A percentile compares a stretch with the other conserved stretches of the same genome.
These are phyloP conservation scores for Lentinula boryana DNA, from an alignment of 768 basidiomycete species.

Conservation along the genomic window DNA sequence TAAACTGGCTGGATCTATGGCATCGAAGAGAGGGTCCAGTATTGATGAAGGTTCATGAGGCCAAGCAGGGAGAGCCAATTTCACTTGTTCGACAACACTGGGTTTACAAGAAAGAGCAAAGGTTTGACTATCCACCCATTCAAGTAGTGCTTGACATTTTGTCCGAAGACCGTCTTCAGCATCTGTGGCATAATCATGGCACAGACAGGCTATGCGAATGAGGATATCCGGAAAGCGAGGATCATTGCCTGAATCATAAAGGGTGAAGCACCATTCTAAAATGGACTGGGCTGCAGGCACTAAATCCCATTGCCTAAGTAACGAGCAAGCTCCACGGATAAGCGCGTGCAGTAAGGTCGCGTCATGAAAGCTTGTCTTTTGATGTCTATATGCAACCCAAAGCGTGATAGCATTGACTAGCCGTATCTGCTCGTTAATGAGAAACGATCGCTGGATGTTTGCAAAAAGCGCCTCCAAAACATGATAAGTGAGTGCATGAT, in stretches of 20 bases:
- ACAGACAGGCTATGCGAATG: slow-evolving; percentile 58
- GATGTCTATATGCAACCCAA: slow-evolving; percentile 58
- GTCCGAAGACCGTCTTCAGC: slow-evolving; percentile 22
- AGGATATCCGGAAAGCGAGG: slow-evolving; percentile 58
- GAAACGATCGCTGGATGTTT: slow-evolving; percentile 54
- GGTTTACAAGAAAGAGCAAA: slow-evolving; percentile 31
- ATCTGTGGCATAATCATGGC: slow-evolving; percentile 45
- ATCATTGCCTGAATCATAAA: slow-evolving; percentile 41
- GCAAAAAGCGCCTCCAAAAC: slow-evolving; percentile 70
- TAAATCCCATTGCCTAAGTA: slow-evolving; percentile 67
- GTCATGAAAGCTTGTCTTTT: slow-evolving; percentile 45
- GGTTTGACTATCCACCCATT: slow-evolving; percentile 61
- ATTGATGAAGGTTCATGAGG: slow-evolving; percentile 52
- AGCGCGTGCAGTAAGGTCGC: slow-evolving; percentile 60
- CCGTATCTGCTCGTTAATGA: slow-evolving; percentile 82
- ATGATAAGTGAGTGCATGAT: slow-evolving; percentile 66
- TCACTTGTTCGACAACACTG: slow-evolving; percentile 34
- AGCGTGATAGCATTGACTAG: slow-evolving; percentile 67
- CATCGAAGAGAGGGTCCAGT: slow-evolving; percentile 38
- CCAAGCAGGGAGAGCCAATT: slow-evolving; percentile 68
- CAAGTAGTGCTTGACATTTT: slow-evolving; percentile 39
- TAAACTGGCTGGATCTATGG: slow-evolving; percentile 41
- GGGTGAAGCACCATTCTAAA: slow-evolving; percentile 67
- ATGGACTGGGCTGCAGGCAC: slow-evolving; percentile 67
- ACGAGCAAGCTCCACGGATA: slow-evolving; percentile 56